A percentile compares a stretch with the other conserved stretches of the same genome.
Evolutionary conservation across 2,329 filamentous ascomycete species (phyloP).

Genomic region (Calonectria fujianensis): DNA sequence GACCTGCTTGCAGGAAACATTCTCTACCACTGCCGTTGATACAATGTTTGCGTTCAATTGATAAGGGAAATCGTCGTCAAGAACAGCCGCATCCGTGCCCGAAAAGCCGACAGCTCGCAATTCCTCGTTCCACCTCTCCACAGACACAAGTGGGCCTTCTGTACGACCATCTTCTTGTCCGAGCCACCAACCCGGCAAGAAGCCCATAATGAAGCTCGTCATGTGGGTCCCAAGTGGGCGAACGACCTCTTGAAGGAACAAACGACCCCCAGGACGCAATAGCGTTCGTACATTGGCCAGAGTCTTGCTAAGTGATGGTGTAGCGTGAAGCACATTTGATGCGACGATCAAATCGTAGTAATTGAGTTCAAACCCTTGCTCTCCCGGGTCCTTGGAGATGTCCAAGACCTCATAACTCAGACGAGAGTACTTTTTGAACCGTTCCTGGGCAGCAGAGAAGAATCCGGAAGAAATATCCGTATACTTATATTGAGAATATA

Average conservation of each 20-base stretch:
- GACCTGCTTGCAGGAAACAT: not conserved
- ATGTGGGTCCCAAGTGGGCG: not conserved
- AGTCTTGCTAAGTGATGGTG: constrained; percentile 26
- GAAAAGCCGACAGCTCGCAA: constrained; percentile 53
- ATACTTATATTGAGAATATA: constrained; percentile 51
- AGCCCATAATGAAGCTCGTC: not conserved
- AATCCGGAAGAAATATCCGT: constrained; percentile 59
- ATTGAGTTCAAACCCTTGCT: constrained; percentile 54
- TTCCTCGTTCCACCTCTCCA: constrained; percentile 54
- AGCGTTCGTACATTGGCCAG: not conserved
- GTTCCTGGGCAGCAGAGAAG: constrained; percentile 52
- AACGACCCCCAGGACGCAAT: not conserved
- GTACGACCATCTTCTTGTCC: constrained; percentile 54
- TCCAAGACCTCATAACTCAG: constrained; percentile 57
- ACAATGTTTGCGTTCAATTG: not conserved
- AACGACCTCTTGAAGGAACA: not conserved
- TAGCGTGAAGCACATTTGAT: constrained; percentile 58
- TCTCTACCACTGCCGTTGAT: not conserved
- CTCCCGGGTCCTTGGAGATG: constrained; percentile 53
- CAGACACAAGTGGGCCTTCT: constrained; percentile 53
- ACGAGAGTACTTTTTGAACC: constrained; percentile 40
- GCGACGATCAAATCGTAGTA: constrained; percentile 57
- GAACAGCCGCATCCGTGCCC: not conserved
- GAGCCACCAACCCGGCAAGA: constrained; percentile 60
- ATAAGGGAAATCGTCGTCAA: not conserved